Base-by-base conservation (phyloP, 163 green algal genomes). In the Chlamydomonas reinhardtii region DNA sequence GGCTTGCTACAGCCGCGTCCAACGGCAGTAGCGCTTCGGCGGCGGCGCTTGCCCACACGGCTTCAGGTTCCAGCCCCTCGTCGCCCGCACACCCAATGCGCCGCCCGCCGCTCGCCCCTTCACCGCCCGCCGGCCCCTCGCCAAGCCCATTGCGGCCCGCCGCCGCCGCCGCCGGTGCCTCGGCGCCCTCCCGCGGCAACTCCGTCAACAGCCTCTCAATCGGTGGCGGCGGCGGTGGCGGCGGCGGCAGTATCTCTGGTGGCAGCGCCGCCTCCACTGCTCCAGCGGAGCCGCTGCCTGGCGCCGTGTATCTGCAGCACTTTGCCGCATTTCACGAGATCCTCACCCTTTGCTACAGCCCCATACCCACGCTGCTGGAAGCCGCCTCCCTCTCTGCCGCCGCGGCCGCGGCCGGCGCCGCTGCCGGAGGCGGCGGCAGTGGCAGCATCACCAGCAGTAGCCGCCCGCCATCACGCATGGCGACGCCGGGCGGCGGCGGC, bases 301-400 rank as follows among this genome's bases (percentile, higher is more conserved):
- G 31, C 14, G 68, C 32, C 1, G n/a, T 39, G 0, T 90, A 90
- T 35, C 34, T 76, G 16, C 43, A 74, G 27, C 62, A 79, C 62
- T 90, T 74, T 62, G 64, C 43, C 37, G 48, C 62, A 24, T 90
- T 90, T 62, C 78, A 90, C 31, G 86, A 87, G 6, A 68, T 90
- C 73, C 78, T 90, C 22, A 78, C 61, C 64, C 11, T 81, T 2
- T 84, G 86, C 86, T 80, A 87, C 64, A 84, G 48, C 78, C 31
- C 64, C 64, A 14, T 83, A 8, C 73, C 73, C 9, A 74, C 78
- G 34, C 71, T 76, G 65, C 43, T 78, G 15, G 73, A 76, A 32
- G 65, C 73, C 32, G 61, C 65, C 48, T 69, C 79, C 17, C 19
- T 75, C 4, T 59, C 68, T 15, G 71, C 78, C 1, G 25, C 73